Evolutionary conservation across 345 rosid species (phyloP).

Genomic region (Eucalyptus curtisii): DNA sequence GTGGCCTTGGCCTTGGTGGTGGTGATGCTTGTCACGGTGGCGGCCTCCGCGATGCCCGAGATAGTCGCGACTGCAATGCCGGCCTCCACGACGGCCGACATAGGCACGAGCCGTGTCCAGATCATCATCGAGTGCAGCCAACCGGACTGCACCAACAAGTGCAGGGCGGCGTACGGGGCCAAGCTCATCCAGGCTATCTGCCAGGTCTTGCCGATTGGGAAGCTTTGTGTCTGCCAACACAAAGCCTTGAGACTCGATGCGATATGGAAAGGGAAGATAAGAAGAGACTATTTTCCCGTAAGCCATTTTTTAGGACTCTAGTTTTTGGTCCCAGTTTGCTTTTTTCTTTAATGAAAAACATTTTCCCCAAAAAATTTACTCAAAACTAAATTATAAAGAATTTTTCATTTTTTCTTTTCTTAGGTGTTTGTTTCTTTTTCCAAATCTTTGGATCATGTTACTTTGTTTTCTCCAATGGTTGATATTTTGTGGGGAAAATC

Average conservation of each 20-base stretch:
- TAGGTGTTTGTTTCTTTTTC: background rate
- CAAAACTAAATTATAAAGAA: too few relatives aligned
- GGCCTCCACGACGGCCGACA: too few relatives aligned
- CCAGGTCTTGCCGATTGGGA: background rate
- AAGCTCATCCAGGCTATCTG: background rate
- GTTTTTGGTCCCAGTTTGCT: background rate
- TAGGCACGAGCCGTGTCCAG: background rate
- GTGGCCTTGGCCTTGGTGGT: background rate
- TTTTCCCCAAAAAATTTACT: too few relatives aligned
- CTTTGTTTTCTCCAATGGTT: background rate
- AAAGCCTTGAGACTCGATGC: background rate
- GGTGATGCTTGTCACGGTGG: background rate
- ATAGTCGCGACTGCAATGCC: too few relatives aligned
- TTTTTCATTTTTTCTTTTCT: too few relatives aligned
- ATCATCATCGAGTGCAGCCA: background rate
- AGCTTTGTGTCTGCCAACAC: background rate
- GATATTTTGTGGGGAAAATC: background rate
- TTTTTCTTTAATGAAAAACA: too few relatives aligned
- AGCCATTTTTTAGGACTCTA: too few relatives aligned
- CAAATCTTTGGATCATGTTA: background rate
- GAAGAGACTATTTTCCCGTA: too few relatives aligned
- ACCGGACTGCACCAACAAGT: background rate
- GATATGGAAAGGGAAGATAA: rapidly evolving
- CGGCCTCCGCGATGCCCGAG: background rate
- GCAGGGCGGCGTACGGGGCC: background rate